These are phyloP conservation scores for Euphorbia pulcherrima DNA, from an alignment of 345 rosid genomes.

Conservation along the genomic window DNA sequence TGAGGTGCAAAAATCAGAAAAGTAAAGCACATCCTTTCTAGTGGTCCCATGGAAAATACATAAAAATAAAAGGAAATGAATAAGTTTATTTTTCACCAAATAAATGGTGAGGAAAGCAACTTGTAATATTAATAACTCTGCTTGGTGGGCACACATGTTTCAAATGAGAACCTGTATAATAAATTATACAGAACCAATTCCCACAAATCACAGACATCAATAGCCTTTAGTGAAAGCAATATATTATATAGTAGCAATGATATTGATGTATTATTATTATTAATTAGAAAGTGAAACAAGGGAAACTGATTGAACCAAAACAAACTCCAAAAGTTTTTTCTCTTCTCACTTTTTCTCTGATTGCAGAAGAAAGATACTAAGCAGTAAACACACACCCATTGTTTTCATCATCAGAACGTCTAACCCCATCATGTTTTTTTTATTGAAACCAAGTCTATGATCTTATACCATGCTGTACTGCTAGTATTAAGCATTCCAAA, in stretches of 20 bases:
- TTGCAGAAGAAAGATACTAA: not conserved
- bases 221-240: conserved; percentile 13
- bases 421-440: not conserved
- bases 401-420: not conserved
- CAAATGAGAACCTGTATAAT: conserved; percentile 24
- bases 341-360: not conserved
- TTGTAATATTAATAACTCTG: conserved; percentile 28
- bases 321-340: not conserved
- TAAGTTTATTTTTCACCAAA: conserved; percentile 1
- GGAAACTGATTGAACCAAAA: not conserved
- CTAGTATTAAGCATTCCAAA: conserved; percentile 2
- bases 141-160: conserved; percentile 22
- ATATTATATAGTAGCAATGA: conserved; percentile 2
- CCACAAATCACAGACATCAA: conserved; percentile 16
- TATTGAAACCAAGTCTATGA: not conserved
- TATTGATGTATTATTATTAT: conserved; percentile 22
- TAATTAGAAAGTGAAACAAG: conserved; percentile 23
- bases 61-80: conserved; percentile 1
- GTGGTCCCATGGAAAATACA: not conserved
- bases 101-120: conserved; percentile 2
- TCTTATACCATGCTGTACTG: not conserved
- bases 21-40: conserved; percentile 1
- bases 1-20: conserved; percentile 13
- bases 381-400: not conserved
- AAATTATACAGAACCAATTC: conserved; percentile 17